phyloP scores from a whole-genome alignment of 2,329 filamentous ascomycete genomes.

The Penicillium sp. region DNA sequence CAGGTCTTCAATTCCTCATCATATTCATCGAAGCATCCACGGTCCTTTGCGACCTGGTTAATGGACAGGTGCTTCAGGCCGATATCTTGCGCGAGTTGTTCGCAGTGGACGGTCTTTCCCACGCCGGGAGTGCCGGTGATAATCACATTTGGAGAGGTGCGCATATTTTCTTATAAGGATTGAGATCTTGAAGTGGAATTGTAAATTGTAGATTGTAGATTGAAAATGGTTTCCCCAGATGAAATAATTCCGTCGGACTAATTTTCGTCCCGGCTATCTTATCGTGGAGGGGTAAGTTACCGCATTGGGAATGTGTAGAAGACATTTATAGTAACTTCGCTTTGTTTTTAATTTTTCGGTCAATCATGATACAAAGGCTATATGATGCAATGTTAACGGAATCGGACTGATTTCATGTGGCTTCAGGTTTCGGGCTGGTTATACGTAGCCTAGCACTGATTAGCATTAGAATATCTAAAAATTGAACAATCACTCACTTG shows the following conservation, averaged over 20 bases:
- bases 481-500: constrained; percentile 48
- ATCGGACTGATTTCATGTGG: background rate
- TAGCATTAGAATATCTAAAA: background rate
- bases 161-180: constrained; percentile 27
- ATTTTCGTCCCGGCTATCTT: constrained; percentile 21
- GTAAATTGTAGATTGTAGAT: background rate
- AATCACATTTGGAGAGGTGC: constrained; percentile 74
- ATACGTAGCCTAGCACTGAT: constrained; percentile 9
- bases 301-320: constrained; percentile 6
- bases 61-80: constrained; percentile 80
- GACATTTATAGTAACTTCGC: background rate
- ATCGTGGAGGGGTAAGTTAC: constrained; percentile 7
- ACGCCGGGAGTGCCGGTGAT: constrained; percentile 94
- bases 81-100: constrained; percentile 71
- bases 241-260: constrained; percentile 22
- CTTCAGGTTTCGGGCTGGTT: background rate
- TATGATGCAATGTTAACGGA: background rate
- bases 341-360: background rate
- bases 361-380: background rate
- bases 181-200: background rate
- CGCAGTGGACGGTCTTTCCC: constrained; percentile 91
- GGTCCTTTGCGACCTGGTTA: constrained; percentile 88
- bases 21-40: constrained; percentile 80
- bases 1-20: constrained; percentile 82
- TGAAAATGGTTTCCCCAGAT: constrained; percentile 11